A percentile compares a stretch with the other conserved stretches of the same genome.
Conservation (phyloP, 1,139 yeast species). For the Yamadazyma taylorii region DNA sequence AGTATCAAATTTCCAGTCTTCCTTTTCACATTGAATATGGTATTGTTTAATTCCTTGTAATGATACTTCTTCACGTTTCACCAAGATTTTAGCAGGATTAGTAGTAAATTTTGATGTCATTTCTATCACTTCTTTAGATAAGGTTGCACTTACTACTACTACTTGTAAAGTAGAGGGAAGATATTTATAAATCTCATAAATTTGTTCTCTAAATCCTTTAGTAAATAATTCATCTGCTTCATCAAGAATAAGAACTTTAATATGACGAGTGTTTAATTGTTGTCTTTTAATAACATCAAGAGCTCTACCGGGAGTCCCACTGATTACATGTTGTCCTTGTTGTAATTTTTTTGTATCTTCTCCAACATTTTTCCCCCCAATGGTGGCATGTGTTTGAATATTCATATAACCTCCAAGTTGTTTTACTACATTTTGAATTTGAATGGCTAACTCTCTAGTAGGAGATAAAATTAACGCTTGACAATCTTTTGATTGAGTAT, state of each 20-base stretch:
- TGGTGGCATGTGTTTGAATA: slow-evolving; percentile 83
- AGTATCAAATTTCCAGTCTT: slow-evolving; percentile 95
- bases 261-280: slow-evolving; percentile 60
- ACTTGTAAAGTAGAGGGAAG: slow-evolving; percentile 85
- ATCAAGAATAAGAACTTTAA: slow-evolving; percentile 83
- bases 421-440: slow-evolving; percentile 80
- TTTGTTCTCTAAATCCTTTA: slow-evolving; percentile 91
- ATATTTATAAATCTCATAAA: slow-evolving; percentile 80
- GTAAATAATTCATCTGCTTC: slow-evolving; percentile 93
- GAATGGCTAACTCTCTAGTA: slow-evolving; percentile 92
- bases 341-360: slow-evolving; percentile 72
- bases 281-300: slow-evolving; percentile 84
- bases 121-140: slow-evolving; percentile 81
- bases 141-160: slow-evolving; percentile 91
- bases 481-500: slow-evolving; percentile 61
- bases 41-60: slow-evolving; percentile 90
- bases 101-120: slow-evolving; percentile 86
- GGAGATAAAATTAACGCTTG: slow-evolving; percentile 91
- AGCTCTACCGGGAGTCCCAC: slow-evolving; percentile 97
- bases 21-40: slow-evolving; percentile 82
- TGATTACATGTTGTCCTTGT: slow-evolving; percentile 85
- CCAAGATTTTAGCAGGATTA: slow-evolving; percentile 88
- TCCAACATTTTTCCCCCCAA: slow-evolving; percentile 87
- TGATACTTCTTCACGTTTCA: slow-evolving; percentile 85
- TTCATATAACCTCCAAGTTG: slow-evolving; percentile 87